Evolutionary conservation across 202 grass and related monocot species (phyloP).

Genomic region (Zizania palustris): DNA sequence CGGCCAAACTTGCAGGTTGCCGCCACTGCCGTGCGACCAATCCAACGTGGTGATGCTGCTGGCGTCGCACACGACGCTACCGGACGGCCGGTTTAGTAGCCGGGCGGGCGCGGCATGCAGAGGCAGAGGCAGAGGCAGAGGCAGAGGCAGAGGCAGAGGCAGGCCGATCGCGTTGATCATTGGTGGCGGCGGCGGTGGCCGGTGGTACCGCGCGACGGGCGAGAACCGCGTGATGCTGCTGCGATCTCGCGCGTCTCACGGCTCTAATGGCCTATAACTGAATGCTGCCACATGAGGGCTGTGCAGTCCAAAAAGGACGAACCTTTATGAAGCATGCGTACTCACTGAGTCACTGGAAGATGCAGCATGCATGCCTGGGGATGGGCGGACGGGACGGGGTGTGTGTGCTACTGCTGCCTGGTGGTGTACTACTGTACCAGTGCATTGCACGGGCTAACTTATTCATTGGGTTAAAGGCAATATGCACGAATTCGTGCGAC

Average conservation of each 20-base stretch:
- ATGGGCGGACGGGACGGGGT: neutral
- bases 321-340: neutral
- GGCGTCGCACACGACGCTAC: conserved; percentile 4
- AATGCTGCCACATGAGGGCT: neutral
- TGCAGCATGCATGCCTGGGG: neutral
- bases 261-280: neutral
- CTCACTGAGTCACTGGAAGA: neutral
- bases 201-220: neutral
- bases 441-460: conserved; percentile 28
- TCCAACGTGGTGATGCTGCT: neutral
- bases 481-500: conserved; percentile 21
- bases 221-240: neutral
- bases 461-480: conserved; percentile 2
- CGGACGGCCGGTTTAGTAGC: conserved; percentile 20
- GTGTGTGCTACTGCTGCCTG: too few species aligned
- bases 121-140: too few species aligned
- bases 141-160: too few species aligned
- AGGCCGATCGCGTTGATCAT: neutral
- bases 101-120: neutral
- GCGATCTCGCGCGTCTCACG: neutral
- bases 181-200: neutral
- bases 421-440: neutral
- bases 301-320: neutral
- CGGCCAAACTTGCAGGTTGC: too few species aligned
- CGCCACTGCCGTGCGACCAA: neutral